Evolutionary conservation across 768 basidiomycete species (phyloP), one percentile per base, ranked within the genome.

Genomic region (Guyanaporus albipodus): DNA sequence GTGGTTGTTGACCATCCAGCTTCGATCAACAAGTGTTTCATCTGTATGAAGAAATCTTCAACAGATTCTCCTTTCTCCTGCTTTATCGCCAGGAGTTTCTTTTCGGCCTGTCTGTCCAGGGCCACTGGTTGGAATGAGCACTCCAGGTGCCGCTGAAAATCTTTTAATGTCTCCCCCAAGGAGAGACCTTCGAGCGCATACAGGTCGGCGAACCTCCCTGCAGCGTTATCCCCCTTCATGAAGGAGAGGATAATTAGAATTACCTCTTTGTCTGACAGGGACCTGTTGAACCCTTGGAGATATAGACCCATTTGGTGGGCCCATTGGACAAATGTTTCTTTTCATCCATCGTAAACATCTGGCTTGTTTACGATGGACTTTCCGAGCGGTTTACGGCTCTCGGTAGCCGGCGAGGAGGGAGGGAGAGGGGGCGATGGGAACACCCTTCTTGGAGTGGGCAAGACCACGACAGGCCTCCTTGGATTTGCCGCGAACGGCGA

Each of bases 1-100:
- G 21, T 22, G 15, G 2, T 1, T 12, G 17, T 12, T 1, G n/a
- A 0, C 2, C 28, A 37, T 0, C 23, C 27, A 0, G 21, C 43
- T 8, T 44, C 19, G 1, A 36, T 12, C 6, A 29, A 21, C 2
- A 44, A 27, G 5, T 28, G 21, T 2, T 17, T 10, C 26, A 44
- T 27, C 0, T 11, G 15, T 2, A 23, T 10, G 6, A 44, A 1
- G 8, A 29, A 44, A 8, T 37, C 43, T 8, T 44, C 4, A 4
- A 29, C 27, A 0, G 14, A 36, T 7, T 23, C 43, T n/a, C n/a
- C n/a, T 1, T 44, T 37, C 0, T 17, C 43, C 4, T 44, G 43
- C 8, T 4, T 0, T 2, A 44, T 7, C 1, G 5, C 1, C 0
- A 36, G 8, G 0, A 44, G 4, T n/a, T 37, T 12, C 10, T 28